These are phyloP conservation scores for Vitis rotundifolia DNA, from an alignment of 164 flowering plant genomes.

Conservation along the genomic window DNA sequence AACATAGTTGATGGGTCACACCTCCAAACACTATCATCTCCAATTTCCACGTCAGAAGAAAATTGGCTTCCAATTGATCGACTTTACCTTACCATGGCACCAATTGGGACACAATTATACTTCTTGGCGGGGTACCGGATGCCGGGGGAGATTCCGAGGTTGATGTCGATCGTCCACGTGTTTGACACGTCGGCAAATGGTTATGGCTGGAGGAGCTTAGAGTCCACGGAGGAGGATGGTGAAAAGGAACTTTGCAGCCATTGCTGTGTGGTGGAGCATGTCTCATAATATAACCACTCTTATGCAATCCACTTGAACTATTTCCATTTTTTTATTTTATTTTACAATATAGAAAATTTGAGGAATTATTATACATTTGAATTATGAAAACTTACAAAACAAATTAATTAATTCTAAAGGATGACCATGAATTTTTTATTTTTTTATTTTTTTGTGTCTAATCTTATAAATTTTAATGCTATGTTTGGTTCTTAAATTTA, in stretches of 20 bases:
- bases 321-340: background rate
- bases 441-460: too few relatives aligned
- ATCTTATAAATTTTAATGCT: too few relatives aligned
- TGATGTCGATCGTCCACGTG: constrained; percentile 33
- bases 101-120: constrained; percentile 37
- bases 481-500: too few relatives aligned
- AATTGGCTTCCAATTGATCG: constrained; percentile 14
- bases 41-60: constrained; percentile 17
- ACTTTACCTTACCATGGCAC: constrained; percentile 49
- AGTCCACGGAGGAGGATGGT: constrained; percentile 41
- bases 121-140: constrained; percentile 47
- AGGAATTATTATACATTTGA: too few relatives aligned
- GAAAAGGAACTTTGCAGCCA: constrained; percentile 48
- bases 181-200: constrained; percentile 41
- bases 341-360: background rate
- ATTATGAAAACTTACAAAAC: too few relatives aligned
- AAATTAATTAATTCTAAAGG: too few relatives aligned
- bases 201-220: constrained; percentile 44
- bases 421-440: too few relatives aligned
- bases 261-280: constrained; percentile 36
- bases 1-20: constrained; percentile 43
- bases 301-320: background rate
- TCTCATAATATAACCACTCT: background rate
- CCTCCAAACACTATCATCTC: constrained; percentile 23
- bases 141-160: constrained; percentile 23